Evolutionary conservation across 2,329 filamentous ascomycete species (phyloP).

Genomic region (Venturia oleaginea): DNA sequence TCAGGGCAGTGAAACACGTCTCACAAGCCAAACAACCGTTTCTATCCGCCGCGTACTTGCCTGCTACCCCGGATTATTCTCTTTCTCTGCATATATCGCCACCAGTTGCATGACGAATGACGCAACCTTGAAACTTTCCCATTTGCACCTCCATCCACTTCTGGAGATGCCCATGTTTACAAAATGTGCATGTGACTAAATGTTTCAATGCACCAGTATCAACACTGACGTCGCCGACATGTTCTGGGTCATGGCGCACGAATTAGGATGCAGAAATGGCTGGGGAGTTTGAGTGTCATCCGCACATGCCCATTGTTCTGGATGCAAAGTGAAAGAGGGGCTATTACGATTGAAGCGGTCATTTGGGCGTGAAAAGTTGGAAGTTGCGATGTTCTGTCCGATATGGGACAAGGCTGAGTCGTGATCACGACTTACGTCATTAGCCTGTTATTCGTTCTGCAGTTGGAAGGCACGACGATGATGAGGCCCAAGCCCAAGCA

Average conservation of each 20-base stretch:
- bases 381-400: not conserved
- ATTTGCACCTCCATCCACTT: not conserved
- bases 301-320: not conserved
- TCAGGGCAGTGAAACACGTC: not conserved
- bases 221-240: not conserved
- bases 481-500: not conserved
- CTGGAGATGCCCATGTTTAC: not conserved
- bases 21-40: not conserved
- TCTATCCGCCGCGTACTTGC: not conserved
- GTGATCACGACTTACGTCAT: not conserved
- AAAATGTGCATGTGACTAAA: not conserved
- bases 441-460: not conserved
- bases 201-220: not conserved
- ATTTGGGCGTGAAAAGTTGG: not conserved
- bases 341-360: not conserved
- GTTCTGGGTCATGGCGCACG: not conserved
- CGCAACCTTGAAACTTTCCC: not conserved
- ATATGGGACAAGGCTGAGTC: not conserved
- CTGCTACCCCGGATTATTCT: not conserved
- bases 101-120: not conserved
- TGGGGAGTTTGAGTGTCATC: not conserved
- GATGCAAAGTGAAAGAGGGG: not conserved
- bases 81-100: not conserved
- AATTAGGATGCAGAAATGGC: not conserved
- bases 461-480: not conserved